Percentiles rank a stretch among this genome's conserved stretches.
Conservation (phyloP, 2,329 filamentous ascomycete genomes). For the Rutstroemia sp. region DNA sequence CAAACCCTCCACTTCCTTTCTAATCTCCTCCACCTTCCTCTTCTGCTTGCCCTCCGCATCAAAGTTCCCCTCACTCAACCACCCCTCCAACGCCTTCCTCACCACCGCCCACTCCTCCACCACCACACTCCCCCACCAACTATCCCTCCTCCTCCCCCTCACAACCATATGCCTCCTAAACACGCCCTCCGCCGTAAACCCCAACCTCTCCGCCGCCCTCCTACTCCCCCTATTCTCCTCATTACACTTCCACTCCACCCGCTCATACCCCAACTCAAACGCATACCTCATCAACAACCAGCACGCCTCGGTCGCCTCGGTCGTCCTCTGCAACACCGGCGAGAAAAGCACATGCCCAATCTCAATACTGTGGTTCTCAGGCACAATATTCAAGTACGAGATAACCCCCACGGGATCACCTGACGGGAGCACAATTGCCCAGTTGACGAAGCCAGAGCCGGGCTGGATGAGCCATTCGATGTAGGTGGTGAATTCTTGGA, state of each 20-base stretch:
- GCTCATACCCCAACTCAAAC: slow-evolving; percentile 47
- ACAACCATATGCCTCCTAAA: slow-evolving; percentile 56
- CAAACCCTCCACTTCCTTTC: background rate
- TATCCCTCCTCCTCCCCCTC: slow-evolving; percentile 50
- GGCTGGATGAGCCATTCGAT: slow-evolving; percentile 13
- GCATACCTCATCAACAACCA: slow-evolving; percentile 47
- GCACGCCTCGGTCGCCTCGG: slow-evolving; percentile 48
- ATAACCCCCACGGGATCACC: slow-evolving; percentile 34
- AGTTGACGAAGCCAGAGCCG: background rate
- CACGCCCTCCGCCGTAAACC: slow-evolving; percentile 51
- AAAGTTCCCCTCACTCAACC: slow-evolving; percentile 38
- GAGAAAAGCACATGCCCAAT: slow-evolving; percentile 50
- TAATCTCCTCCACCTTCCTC: slow-evolving; percentile 33
- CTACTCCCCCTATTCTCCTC: slow-evolving; percentile 45
- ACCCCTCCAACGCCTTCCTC: slow-evolving; percentile 41
- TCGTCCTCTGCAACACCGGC: slow-evolving; percentile 42
- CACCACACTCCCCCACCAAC: slow-evolving; percentile 51
- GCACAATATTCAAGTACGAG: slow-evolving; percentile 38
- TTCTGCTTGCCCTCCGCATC: slow-evolving; percentile 45
- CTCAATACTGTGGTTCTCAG: slow-evolving; percentile 44
- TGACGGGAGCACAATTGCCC: slow-evolving; percentile 3
- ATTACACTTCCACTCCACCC: slow-evolving; percentile 61
- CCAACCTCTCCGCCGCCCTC: slow-evolving; percentile 47
- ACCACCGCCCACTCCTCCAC: slow-evolving; percentile 48
- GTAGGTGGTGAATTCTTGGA: slow-evolving; percentile 25